Conservation (phyloP, 495 filamentous ascomycete species). For the Penicillium ochrochloron region DNA sequence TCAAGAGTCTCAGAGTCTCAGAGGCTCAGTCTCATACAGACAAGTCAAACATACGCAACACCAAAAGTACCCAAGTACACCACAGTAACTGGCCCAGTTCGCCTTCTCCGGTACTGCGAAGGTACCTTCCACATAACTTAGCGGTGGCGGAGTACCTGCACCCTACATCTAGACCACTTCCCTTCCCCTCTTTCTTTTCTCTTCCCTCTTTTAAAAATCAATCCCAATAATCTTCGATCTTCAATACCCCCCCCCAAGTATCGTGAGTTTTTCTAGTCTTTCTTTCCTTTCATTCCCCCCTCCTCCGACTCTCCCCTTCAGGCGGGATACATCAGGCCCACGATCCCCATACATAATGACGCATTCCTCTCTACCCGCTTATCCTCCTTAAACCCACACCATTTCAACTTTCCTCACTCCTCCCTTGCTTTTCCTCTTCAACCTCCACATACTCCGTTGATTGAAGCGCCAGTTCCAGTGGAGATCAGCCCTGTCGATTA, state of each 20-base stretch:
- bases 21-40: neutral
- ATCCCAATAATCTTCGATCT: neutral
- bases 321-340: constrained; percentile 24
- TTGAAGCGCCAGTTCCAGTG: constrained; percentile 19
- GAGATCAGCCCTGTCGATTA: constrained; percentile 29
- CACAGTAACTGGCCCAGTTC: neutral
- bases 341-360: constrained; percentile 45
- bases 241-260: neutral
- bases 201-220: constrained; percentile 5
- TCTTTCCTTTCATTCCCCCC: constrained; percentile 6
- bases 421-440: constrained; percentile 24
- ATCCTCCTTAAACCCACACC: constrained; percentile 22
- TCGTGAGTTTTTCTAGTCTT: constrained; percentile 2
- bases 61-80: neutral
- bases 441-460: constrained; percentile 30
- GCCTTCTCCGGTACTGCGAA: constrained; percentile 12
- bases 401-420: constrained; percentile 15
- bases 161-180: constrained; percentile 7
- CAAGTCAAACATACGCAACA: constrained; percentile 2
- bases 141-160: constrained; percentile 37
- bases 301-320: constrained; percentile 10
- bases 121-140: constrained; percentile 26
- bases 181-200: constrained; percentile 16
- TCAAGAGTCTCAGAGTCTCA: too few species aligned
- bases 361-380: constrained; percentile 40